phyloP scores from a whole-genome alignment of 805 yeast species.

The Priceomyces fermenticarens region DNA sequence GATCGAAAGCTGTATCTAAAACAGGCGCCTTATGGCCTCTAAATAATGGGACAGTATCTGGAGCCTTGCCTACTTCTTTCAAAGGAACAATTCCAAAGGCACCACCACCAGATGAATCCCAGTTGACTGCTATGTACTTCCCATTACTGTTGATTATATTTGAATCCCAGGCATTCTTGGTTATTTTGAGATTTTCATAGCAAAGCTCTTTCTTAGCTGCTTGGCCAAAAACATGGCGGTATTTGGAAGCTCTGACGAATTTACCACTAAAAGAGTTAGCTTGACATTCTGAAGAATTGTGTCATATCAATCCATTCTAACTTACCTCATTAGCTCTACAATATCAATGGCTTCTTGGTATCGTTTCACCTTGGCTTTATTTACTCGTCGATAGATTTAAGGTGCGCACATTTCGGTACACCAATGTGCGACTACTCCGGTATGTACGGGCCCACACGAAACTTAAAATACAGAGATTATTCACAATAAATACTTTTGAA shows the following conservation, averaged over 20 bases:
- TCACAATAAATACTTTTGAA: no score
- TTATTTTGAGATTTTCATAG: slow-evolving; percentile 71
- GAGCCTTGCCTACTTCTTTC: slow-evolving; percentile 83
- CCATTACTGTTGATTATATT: slow-evolving; percentile 86
- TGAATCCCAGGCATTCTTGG: slow-evolving; percentile 96
- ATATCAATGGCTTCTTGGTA: not conserved
- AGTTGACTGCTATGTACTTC: slow-evolving; percentile 78
- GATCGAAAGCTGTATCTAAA: slow-evolving; percentile 92
- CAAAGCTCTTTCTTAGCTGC: slow-evolving; percentile 65
- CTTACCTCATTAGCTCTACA: not conserved
- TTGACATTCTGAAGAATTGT: not conserved
- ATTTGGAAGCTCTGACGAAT: slow-evolving; percentile 95
- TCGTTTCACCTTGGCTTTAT: not conserved
- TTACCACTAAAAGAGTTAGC: slow-evolving; percentile 51
- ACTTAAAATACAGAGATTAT: no score
- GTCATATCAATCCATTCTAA: not conserved
- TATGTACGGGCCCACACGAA: no score
- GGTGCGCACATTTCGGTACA: not conserved
- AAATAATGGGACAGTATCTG: slow-evolving; percentile 89
- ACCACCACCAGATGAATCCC: slow-evolving; percentile 97
- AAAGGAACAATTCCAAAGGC: slow-evolving; percentile 94
- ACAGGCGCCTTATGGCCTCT: slow-evolving; percentile 96
- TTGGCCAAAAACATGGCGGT: slow-evolving; percentile 95
- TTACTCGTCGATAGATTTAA: slow-evolving; percentile 1
- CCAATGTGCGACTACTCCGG: no score